Evolutionary conservation across 2,329 filamentous ascomycete genomes (phyloP), one percentile per base, ranked within the genome.

Genomic region (Paecilomyces niveus): DNA sequence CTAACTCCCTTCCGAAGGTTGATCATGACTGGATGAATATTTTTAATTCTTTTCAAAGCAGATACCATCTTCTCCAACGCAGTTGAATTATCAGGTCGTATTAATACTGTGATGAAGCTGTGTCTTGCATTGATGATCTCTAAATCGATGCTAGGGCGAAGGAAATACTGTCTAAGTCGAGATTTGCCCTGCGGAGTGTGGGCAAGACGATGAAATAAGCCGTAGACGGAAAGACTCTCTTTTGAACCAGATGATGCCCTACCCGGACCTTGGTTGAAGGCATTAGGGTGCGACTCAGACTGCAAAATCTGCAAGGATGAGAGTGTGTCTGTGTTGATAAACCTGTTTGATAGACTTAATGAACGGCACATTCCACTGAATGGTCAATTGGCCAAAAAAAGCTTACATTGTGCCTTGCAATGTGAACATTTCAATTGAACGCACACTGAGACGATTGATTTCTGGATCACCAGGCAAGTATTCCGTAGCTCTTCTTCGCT

Each of bases 231-330:
- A 1, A 94, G 80, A 15, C 85, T 89, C 74, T 96, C 92, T 71
- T 93, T 96, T 0, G 83, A 82, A 21, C 83, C 86, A 1, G 82
- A 85, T 26, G 78, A 81, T 31, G 80, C 79, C 62, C 79, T 83
- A 6, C 81, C 83, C 2, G 86, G 84, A 0, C 89, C 89, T 74
- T 89, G 87, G 65, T 87, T 89, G 62, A 93, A 89, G 54, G 84
- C 86, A 67, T 91, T 92, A 3, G 90, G 92, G 71, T 96, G 91
- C 10, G 84, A 84, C 70, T 97, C 92, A 1, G 88, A 85, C 57
- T 89, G 87, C 26, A 96, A 80, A 29, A 99, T 90, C 66, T 97
- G 93, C 8, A 99, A 81, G 1, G 92, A 92, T 13, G 85, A 75
- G 50, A 97, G 77, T 0, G 92, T 89, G 68, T 97, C 91, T 2